Evolutionary conservation across 352 stramenopile genomes (phyloP).

Genomic region (Phytophthora podocarpi): DNA sequence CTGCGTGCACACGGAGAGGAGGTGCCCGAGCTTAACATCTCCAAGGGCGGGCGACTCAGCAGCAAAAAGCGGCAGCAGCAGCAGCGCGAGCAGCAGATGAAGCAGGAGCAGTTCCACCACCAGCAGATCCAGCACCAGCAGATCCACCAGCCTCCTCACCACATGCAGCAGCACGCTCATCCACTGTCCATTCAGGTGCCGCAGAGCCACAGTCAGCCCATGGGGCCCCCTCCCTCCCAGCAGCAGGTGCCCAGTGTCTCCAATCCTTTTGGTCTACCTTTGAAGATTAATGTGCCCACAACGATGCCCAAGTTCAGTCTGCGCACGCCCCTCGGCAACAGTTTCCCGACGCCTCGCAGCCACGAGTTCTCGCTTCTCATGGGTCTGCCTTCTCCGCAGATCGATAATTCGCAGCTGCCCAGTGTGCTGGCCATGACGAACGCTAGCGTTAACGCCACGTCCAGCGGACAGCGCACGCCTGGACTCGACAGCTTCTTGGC

Average conservation of each 20-base stretch:
- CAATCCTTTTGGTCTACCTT: slow-evolving; percentile 61
- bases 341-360: slow-evolving; percentile 70
- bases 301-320: slow-evolving; percentile 73
- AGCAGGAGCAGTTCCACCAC: slow-evolving; percentile 81
- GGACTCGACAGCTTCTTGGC: slow-evolving; percentile 54
- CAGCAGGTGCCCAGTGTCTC: slow-evolving; percentile 31
- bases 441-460: slow-evolving; percentile 29
- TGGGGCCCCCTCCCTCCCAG: slow-evolving; percentile 26
- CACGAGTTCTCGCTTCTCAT: slow-evolving; percentile 77
- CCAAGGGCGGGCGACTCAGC: slow-evolving; percentile 68
- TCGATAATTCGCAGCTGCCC: slow-evolving; percentile 76
- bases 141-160: slow-evolving; percentile 46
- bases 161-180: slow-evolving; percentile 31
- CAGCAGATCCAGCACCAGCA: slow-evolving; percentile 70
- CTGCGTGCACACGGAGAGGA: slow-evolving; percentile 70
- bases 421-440: slow-evolving; percentile 78
- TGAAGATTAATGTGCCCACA: slow-evolving; percentile 79
- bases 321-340: slow-evolving; percentile 64
- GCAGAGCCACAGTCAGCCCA: slow-evolving; percentile 33
- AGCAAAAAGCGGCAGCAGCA: slow-evolving; percentile 79
- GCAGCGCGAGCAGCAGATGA: slow-evolving; percentile 69
- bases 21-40: slow-evolving; percentile 78
- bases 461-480: slow-evolving; percentile 29
- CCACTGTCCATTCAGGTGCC: slow-evolving; percentile 38
- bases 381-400: slow-evolving; percentile 68